Conservation (phyloP, 2,329 filamentous ascomycete genomes). For the Aspergillus spinulosporus region DNA sequence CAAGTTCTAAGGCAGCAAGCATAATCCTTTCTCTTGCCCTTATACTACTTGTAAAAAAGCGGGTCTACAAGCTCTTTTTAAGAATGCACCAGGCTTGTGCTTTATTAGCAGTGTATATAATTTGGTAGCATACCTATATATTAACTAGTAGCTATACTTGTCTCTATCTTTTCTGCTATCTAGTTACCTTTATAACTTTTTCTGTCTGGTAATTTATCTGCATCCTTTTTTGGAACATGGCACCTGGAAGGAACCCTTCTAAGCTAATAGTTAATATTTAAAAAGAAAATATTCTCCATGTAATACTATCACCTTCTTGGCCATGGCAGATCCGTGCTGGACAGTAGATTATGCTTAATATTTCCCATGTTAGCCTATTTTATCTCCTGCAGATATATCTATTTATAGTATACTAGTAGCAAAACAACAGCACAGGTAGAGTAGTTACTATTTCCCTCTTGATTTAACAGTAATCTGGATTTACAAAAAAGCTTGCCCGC, state of each 20-base stretch:
- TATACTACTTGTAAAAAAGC: slow-evolving; percentile 19
- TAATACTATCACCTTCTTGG: slow-evolving; percentile 8
- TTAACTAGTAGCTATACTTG: background rate
- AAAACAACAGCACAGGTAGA: slow-evolving; percentile 16
- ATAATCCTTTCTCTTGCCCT: slow-evolving; percentile 17
- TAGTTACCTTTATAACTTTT: background rate
- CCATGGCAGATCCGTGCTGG: slow-evolving; percentile 23
- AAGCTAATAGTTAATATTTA: background rate
- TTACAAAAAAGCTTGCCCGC: slow-evolving; percentile 23
- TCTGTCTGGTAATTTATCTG: background rate
- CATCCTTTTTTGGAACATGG: slow-evolving; percentile 3
- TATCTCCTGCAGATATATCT: slow-evolving; percentile 30
- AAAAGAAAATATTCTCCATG: background rate
- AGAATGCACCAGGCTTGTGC: slow-evolving; percentile 14
- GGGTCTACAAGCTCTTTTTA: slow-evolving; percentile 24
- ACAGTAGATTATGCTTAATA: slow-evolving; percentile 24
- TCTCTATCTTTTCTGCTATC: slow-evolving; percentile 5
- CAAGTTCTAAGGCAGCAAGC: slow-evolving; percentile 10
- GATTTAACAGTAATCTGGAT: slow-evolving; percentile 23
- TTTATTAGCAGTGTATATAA: slow-evolving; percentile 15
- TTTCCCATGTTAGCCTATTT: slow-evolving; percentile 22
- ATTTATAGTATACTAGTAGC: slow-evolving; percentile 31
- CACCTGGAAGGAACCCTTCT: background rate
- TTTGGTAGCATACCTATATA: slow-evolving; percentile 16
- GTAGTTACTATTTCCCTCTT: slow-evolving; percentile 25